Evolutionary conservation across 139 green algal genomes (phyloP), one percentile per base, ranked within the genome.

Genomic region (Chlamydomonas asymmetrica): DNA sequence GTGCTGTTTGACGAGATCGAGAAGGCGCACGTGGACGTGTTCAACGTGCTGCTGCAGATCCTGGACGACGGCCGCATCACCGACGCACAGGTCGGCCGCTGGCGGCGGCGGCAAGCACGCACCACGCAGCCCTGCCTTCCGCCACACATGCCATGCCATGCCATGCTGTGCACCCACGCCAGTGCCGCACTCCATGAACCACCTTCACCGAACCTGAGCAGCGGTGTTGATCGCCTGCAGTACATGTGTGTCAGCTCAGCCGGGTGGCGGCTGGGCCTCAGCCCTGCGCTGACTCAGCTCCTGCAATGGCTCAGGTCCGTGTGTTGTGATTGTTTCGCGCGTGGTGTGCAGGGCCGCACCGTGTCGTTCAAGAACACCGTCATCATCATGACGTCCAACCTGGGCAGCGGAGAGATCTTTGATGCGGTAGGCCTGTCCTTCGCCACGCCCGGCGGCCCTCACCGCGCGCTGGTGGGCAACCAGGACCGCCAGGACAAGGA

Each of bases 1-100:
- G 77, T 98, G 57, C 93, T 99, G 39, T 89, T 99, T 56, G 96
- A 99, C 82, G 96, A 99, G 84, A 93, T 99, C 27, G 96, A 99
- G 85, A 99, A 99, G 87, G 96, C 96, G 43, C 96, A 99, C 86
- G 96, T 95, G n/a, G 96, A 99, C 80, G 94, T 99, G 43, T 98
- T 99, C 89, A 99, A 99, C 83, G 83, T 99, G 64, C 57, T 70
- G 63, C 71, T 62, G 0, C 93, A 98, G 84, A 86, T 99, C 74
- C 84, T 99, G 80, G 96, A 99, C 80, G 96, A 99, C 69, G 96
- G 96, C 18, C 83, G 90, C 31, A 87, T 98, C 34, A 98, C 94
- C 0, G 94, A 98, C 87, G 93, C 84, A 54, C 81, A 88, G 78
- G 73, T 75, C 38, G 2, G 68, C 16, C 39, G 63, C n/a, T 29